phyloP scores from a whole-genome alignment of 306 rosid species.

The Hippophae rhamnoides region DNA sequence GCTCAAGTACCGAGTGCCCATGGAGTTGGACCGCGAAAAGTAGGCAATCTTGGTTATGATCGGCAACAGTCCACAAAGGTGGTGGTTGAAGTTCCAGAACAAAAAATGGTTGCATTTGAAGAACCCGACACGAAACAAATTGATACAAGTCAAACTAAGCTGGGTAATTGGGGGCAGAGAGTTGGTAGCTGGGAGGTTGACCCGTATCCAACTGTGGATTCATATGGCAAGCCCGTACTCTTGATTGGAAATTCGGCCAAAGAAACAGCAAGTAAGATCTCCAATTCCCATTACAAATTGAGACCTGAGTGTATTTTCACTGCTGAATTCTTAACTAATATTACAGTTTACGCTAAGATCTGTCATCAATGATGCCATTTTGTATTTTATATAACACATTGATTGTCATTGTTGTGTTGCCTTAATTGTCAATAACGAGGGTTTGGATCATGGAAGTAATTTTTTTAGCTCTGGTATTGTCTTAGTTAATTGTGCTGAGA shows the following conservation, averaged over 20 bases:
- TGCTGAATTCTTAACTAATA: too few relatives aligned
- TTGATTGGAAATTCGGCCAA: conserved; percentile 37
- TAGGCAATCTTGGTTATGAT: conserved; percentile 37
- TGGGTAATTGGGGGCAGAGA: conserved; percentile 52
- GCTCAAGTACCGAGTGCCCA: conserved; percentile 49
- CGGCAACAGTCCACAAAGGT: conserved; percentile 63
- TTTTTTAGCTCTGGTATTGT: too few relatives aligned
- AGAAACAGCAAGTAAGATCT: conserved; percentile 34
- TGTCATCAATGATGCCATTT: too few relatives aligned
- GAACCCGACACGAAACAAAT: conserved; percentile 90
- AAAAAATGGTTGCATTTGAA: conserved; percentile 38
- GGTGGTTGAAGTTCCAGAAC: conserved; percentile 76
- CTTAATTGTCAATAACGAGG: too few relatives aligned
- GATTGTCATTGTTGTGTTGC: too few relatives aligned
- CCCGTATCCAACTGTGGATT: conserved; percentile 51
- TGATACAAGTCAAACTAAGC: conserved; percentile 59
- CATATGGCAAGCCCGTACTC: conserved; percentile 47
- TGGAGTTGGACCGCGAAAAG: conserved; percentile 43
- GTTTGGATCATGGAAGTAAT: too few relatives aligned
- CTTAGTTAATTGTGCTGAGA: too few relatives aligned
- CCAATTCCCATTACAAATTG: too few relatives aligned
- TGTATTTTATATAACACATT: too few relatives aligned
- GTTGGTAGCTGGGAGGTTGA: conserved; percentile 62
- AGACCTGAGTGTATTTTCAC: too few relatives aligned
- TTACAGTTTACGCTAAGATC: too few relatives aligned